phyloP scores from a whole-genome alignment of 768 basidiomycete genomes.

The Tricholoma saponaceum region DNA sequence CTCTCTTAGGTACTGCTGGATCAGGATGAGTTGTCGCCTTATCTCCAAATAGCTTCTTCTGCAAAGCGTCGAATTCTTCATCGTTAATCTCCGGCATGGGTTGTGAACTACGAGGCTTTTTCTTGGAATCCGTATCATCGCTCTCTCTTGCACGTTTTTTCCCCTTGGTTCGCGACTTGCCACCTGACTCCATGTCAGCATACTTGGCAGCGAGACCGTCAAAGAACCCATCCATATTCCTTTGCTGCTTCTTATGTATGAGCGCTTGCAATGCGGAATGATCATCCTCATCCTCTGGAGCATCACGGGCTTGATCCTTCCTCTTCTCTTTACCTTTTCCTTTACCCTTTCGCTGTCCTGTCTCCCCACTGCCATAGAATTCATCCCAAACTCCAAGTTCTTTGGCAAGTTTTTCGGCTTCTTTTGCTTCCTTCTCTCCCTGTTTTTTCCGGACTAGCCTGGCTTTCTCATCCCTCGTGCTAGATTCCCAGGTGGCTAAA shows the following conservation, averaged over 20 bases:
- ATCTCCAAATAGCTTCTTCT: slow-evolving; percentile 50
- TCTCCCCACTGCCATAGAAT: slow-evolving; percentile 78
- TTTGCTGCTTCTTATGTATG: slow-evolving; percentile 69
- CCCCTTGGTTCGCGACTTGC: slow-evolving; percentile 44
- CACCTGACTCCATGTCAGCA: slow-evolving; percentile 39
- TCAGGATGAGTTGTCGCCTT: slow-evolving; percentile 28
- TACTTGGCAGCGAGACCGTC: slow-evolving; percentile 77
- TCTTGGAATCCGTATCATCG: slow-evolving; percentile 41
- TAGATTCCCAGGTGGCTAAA: slow-evolving; percentile 61
- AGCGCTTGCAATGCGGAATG: slow-evolving; percentile 72
- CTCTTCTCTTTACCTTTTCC: slow-evolving; percentile 46
- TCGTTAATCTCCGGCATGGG: slow-evolving; percentile 60
- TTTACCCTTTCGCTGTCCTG: slow-evolving; percentile 52
- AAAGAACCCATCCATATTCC: slow-evolving; percentile 68
- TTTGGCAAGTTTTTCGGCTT: slow-evolving; percentile 81
- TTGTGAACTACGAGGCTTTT: slow-evolving; percentile 38
- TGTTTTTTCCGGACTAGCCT: slow-evolving; percentile 69
- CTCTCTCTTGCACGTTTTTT: slow-evolving; percentile 52
- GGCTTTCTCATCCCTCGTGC: slow-evolving; percentile 77
- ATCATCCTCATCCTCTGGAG: slow-evolving; percentile 50
- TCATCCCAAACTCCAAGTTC: slow-evolving; percentile 94
- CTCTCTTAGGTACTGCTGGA: slow-evolving; percentile 21
- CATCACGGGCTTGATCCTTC: slow-evolving; percentile 4
- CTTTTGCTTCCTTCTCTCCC: slow-evolving; percentile 73
- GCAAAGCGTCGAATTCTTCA: slow-evolving; percentile 58